Evolutionary conservation across 2,329 filamentous ascomycete species (phyloP).

Genomic region (Exutisphaerella laricina): DNA sequence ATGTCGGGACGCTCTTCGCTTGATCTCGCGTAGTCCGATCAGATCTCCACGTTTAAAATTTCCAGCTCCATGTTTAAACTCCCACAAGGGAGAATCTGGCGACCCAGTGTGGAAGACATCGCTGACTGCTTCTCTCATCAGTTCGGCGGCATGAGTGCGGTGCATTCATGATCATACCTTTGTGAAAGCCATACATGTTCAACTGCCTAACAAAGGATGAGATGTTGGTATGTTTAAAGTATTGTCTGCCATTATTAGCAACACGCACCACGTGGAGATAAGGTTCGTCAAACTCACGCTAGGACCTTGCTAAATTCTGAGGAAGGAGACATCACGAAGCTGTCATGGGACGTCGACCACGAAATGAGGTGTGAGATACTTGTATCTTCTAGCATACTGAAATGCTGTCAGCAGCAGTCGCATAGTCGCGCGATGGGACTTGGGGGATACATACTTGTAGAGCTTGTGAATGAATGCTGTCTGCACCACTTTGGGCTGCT

Average conservation of each 20-base stretch:
- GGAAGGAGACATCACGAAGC: conserved; percentile 97
- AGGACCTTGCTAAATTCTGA: conserved; percentile 97
- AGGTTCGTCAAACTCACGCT: conserved; percentile 60
- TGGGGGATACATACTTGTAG: conserved; percentile 67
- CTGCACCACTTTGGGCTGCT: conserved; percentile 96
- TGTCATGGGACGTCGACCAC: conserved; percentile 89
- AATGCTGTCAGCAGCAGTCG: conserved; percentile 29
- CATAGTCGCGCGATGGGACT: neutral
- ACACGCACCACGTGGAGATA: conserved; percentile 22
- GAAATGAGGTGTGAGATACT: conserved; percentile 93
- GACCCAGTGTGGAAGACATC: conserved; percentile 96
- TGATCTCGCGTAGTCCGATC: conserved; percentile 87
- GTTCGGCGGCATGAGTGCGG: conserved; percentile 1
- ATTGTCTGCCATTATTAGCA: conserved; percentile 59
- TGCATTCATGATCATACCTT: conserved; percentile 58
- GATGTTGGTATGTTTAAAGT: conserved; percentile 99
- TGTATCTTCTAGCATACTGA: conserved; percentile 91
- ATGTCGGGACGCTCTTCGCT: conserved; percentile 86
- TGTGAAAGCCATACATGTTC: conserved; percentile 99
- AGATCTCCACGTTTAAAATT: conserved; percentile 96
- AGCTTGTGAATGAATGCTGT: conserved; percentile 99
- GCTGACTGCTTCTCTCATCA: no score
- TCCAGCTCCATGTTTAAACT: conserved; percentile 96
- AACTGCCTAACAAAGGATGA: conserved; percentile 96
- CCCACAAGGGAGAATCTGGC: conserved; percentile 91